phyloP scores from a whole-genome alignment of 441 rosid species.

The Jatropha podagrica region DNA sequence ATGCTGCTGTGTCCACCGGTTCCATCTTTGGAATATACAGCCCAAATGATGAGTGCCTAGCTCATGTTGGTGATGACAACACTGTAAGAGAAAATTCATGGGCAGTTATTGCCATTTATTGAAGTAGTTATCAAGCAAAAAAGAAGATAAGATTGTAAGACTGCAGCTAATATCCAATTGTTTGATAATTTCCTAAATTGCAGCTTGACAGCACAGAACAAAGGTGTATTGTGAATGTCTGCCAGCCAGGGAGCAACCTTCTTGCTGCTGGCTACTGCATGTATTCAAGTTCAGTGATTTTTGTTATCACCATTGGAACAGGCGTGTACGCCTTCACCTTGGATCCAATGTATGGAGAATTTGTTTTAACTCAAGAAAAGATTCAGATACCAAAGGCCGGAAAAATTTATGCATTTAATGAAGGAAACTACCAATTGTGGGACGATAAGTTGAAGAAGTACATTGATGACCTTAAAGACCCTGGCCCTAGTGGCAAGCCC shows the following conservation, averaged over 20 bases:
- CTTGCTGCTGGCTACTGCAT: conserved; percentile 95
- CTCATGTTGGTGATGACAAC: conserved; percentile 57
- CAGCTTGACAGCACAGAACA: conserved; percentile 62
- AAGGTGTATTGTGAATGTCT: conserved; percentile 82
- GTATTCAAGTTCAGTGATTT: conserved; percentile 93
- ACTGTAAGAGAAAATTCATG: conserved; percentile 40
- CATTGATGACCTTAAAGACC: conserved; percentile 85
- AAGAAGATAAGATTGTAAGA: not conserved
- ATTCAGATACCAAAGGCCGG: conserved; percentile 83
- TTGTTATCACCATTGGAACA: conserved; percentile 70
- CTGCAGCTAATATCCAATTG: not conserved
- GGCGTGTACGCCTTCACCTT: conserved; percentile 82
- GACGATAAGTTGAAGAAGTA: conserved; percentile 86
- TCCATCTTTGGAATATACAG: conserved; percentile 92
- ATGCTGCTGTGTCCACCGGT: conserved; percentile 94
- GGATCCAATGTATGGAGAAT: conserved; percentile 96
- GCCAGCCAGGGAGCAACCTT: conserved; percentile 92
- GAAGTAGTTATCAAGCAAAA: conserved; percentile 3
- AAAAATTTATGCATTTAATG: conserved; percentile 84
- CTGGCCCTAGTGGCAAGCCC: conserved; percentile 83
- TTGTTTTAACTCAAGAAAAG: conserved; percentile 79
- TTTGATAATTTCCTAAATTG: conserved; percentile 21
- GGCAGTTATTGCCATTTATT: not conserved
- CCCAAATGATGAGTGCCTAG: conserved; percentile 86
- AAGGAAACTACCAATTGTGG: conserved; percentile 93